phyloP scores from a whole-genome alignment of 176 grass and related monocot species.

The Aegilops bicornis region DNA sequence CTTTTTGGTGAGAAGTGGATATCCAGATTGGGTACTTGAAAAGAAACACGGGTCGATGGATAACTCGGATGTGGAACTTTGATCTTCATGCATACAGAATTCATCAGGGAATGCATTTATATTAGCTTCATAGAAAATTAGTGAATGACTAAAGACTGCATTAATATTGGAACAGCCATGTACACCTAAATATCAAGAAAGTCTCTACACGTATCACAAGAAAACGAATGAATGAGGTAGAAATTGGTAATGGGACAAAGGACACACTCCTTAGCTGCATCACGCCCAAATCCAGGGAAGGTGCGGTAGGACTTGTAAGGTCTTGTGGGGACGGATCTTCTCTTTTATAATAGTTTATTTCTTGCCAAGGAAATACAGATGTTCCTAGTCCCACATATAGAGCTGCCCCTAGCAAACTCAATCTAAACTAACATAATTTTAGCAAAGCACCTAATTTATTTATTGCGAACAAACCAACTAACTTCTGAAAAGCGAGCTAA shows the following conservation, averaged over 20 bases:
- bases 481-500: neutral
- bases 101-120: conserved; percentile 17
- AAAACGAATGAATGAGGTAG: neutral
- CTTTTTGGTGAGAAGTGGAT: conserved; percentile 95
- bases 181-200: neutral
- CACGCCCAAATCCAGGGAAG: neutral
- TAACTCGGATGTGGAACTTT: conserved; percentile 90
- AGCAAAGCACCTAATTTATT: neutral
- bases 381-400: neutral
- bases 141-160: conserved; percentile 2
- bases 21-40: conserved; percentile 93
- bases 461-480: no score
- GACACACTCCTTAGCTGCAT: neutral
- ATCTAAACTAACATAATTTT: neutral
- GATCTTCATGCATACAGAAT: conserved; percentile 59
- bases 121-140: conserved; percentile 10
- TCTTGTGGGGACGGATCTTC: neutral
- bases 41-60: conserved; percentile 88
- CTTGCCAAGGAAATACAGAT: neutral
- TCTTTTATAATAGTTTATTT: neutral
- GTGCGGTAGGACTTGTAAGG: neutral
- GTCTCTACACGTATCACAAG: neutral
- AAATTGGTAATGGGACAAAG: neutral
- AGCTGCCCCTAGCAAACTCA: neutral
- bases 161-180: neutral